Evolutionary conservation across 2,329 filamentous ascomycete genomes (phyloP).

Genomic region (Mycocentrospora acerina): DNA sequence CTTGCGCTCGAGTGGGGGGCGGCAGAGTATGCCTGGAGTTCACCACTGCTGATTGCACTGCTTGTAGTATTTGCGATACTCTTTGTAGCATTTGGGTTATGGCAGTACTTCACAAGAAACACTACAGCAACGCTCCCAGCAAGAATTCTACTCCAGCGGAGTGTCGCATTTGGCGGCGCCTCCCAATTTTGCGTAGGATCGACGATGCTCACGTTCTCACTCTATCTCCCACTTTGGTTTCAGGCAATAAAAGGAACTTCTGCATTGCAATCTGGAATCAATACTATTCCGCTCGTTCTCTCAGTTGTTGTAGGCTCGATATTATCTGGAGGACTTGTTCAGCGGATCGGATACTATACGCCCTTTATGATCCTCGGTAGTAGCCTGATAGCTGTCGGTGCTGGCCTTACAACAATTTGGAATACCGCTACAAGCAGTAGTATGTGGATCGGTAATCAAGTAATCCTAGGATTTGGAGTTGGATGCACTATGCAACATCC

Average conservation of each 20-base stretch:
- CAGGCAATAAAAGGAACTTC: conserved; percentile 49
- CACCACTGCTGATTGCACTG: conserved; percentile 45
- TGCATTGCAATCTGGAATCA: conserved; percentile 48
- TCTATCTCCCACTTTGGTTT: conserved; percentile 50
- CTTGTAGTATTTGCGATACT: conserved; percentile 46
- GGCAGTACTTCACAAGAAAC: conserved; percentile 42
- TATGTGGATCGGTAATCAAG: conserved; percentile 37
- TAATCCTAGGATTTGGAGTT: conserved; percentile 40
- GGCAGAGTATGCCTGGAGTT: conserved; percentile 45
- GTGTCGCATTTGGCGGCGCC: conserved; percentile 42
- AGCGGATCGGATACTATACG: conserved; percentile 49
- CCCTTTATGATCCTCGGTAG: conserved; percentile 49
- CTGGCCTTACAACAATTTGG: conserved; percentile 49
- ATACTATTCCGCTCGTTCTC: conserved; percentile 49
- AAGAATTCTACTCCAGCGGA: conserved; percentile 46
- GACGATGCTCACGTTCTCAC: conserved; percentile 40
- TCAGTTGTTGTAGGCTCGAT: conserved; percentile 46
- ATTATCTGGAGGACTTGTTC: conserved; percentile 42
- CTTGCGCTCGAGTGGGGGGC: conserved; percentile 54
- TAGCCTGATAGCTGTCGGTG: conserved; percentile 45
- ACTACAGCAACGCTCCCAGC: conserved; percentile 47
- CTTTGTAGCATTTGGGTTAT: conserved; percentile 39
- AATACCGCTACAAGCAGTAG: conserved; percentile 29
- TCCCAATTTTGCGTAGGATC: conserved; percentile 45
- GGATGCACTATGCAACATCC: conserved; percentile 50